phyloP scores from a whole-genome alignment of 768 basidiomycete species.

The Candolleomyces eurysporus region DNA sequence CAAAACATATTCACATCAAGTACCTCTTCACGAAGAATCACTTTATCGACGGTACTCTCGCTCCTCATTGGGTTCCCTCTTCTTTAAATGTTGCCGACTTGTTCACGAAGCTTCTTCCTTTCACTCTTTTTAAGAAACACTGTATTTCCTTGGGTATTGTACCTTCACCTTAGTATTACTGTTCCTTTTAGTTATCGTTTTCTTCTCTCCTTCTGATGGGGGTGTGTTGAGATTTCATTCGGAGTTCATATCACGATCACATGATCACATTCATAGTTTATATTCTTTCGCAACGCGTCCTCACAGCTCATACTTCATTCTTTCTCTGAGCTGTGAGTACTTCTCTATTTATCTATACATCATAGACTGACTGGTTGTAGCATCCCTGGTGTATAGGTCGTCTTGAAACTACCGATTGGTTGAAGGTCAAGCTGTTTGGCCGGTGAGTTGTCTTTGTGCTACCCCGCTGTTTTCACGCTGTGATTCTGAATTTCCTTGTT shows the following conservation, averaged over 20 bases:
- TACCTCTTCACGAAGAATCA: slow-evolving; percentile 36
- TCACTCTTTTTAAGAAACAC: slow-evolving; percentile 11
- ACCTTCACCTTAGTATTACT: background rate
- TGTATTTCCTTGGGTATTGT: slow-evolving; percentile 8
- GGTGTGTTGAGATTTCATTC: background rate
- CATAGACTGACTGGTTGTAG: too few relatives aligned
- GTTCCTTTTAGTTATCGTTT: background rate
- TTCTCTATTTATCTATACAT: too few relatives aligned
- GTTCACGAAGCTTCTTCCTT: slow-evolving; percentile 35
- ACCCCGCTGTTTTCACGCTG: too few relatives aligned
- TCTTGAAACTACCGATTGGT: too few relatives aligned
- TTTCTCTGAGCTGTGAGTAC: too few relatives aligned
- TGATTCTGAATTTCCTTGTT: too few relatives aligned
- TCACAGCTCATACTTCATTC: too few relatives aligned
- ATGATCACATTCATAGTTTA: background rate
- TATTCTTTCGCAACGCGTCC: too few relatives aligned
- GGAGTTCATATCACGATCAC: background rate
- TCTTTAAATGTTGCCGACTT: slow-evolving; percentile 34
- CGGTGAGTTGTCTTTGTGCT: slow-evolving; percentile 47
- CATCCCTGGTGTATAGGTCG: too few relatives aligned
- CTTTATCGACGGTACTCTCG: slow-evolving; percentile 14
- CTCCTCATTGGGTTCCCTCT: slow-evolving; percentile 27
- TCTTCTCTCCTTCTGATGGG: background rate
- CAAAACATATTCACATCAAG: slow-evolving; percentile 25
- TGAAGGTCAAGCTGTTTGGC: slow-evolving; percentile 89